Conservation (phyloP, 257 asterid species). For the Leptodermis oblonga region DNA sequence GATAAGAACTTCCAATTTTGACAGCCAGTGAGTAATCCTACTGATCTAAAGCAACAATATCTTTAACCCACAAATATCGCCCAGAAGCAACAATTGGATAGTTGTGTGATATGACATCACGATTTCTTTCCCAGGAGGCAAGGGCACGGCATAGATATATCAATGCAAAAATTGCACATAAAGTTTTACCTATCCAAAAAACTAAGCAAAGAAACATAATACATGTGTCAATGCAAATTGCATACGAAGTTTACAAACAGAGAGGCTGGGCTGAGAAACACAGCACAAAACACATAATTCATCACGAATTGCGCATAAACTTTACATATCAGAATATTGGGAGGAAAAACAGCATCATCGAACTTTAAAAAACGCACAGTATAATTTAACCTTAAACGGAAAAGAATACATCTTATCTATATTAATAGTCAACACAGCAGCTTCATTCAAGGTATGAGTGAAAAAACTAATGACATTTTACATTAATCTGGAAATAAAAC, state of each 20-base stretch:
- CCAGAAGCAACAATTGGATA: background rate
- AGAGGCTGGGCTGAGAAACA: background rate
- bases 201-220: background rate
- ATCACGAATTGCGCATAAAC: background rate
- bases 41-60: no score
- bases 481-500: background rate
- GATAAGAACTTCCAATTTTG: background rate
- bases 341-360: background rate
- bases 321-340: background rate
- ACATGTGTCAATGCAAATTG: background rate
- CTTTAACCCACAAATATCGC: background rate
- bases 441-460: background rate
- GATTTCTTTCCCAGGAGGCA: no score
- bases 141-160: background rate
- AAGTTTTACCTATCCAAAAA: background rate
- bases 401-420: background rate
- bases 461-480: background rate
- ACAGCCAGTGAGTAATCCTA: background rate
- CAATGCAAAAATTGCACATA: background rate
- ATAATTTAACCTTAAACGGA: background rate
- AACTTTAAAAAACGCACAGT: background rate
- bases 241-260: background rate
- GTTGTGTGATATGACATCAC: no score
- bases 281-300: background rate
- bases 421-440: background rate